Percentiles rank a stretch among this genome's conserved stretches.
Evolutionary conservation across 2,329 filamentous ascomycete genomes (phyloP).

Genomic region (Sporothrix protearum): DNA sequence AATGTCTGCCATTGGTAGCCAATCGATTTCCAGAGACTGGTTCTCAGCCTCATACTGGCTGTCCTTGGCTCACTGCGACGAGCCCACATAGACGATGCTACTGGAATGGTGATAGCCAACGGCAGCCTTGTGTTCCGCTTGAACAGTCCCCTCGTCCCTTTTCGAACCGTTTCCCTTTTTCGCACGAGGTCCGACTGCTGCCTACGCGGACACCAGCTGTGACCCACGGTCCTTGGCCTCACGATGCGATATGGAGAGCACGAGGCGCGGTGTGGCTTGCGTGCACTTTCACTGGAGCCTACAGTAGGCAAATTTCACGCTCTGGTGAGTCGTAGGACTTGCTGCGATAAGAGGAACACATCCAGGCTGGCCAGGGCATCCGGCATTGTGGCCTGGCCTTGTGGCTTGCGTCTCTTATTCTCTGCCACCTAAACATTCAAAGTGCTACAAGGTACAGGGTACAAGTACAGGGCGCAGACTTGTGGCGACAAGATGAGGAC

Average conservation of each 20-base stretch:
- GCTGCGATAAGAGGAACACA: background rate
- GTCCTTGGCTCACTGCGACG: background rate
- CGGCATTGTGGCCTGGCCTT: background rate
- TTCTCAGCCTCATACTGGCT: background rate
- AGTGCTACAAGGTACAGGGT: background rate
- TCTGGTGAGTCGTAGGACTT: background rate
- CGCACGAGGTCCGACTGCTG: no score
- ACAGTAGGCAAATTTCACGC: constrained; percentile 6
- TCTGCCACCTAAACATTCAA: background rate
- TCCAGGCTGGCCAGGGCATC: background rate
- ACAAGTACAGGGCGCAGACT: no score
- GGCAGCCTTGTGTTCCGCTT: background rate
- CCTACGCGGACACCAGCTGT: background rate
- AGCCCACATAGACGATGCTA: background rate
- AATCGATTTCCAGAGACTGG: background rate
- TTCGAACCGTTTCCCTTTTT: no score
- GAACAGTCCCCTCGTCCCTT: background rate
- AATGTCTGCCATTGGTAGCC: background rate
- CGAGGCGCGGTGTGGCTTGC: background rate
- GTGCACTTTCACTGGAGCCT: background rate
- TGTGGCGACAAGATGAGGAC: background rate
- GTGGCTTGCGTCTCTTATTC: background rate
- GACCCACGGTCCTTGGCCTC: no score
- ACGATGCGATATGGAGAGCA: background rate
- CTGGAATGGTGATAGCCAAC: background rate